phyloP scores from a whole-genome alignment of 495 filamentous ascomycete genomes.

The Aspergillus steynii region DNA sequence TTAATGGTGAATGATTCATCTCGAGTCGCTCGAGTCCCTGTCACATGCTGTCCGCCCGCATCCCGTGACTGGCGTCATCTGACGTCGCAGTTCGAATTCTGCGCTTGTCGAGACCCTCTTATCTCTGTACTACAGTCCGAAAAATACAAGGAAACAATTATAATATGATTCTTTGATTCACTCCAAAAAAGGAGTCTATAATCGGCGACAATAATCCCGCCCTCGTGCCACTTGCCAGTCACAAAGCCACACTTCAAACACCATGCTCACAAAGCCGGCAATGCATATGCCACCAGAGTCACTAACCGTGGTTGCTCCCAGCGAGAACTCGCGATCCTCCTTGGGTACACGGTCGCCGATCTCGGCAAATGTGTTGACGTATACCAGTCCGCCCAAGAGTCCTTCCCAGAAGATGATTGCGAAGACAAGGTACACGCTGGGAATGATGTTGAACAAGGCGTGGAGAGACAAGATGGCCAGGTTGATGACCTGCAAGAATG shows the following conservation, averaged over 20 bases:
- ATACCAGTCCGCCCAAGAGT: slow-evolving; percentile 83
- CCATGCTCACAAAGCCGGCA: slow-evolving; percentile 82
- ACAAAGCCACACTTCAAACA: slow-evolving; percentile 81
- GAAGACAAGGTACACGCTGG: slow-evolving; percentile 81
- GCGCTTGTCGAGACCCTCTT: too few species aligned
- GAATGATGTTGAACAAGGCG: slow-evolving; percentile 74
- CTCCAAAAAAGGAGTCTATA: slow-evolving; percentile 12
- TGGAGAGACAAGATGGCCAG: slow-evolving; percentile 72
- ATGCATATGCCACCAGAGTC: slow-evolving; percentile 90
- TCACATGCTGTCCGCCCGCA: neutral
- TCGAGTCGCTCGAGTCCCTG: neutral
- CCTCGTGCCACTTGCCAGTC: slow-evolving; percentile 76
- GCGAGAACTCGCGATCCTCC: slow-evolving; percentile 83
- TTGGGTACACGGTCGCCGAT: slow-evolving; percentile 76
- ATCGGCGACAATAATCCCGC: slow-evolving; percentile 68
- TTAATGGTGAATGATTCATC: neutral
- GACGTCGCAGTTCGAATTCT: neutral
- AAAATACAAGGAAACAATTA: neutral
- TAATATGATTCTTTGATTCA: neutral
- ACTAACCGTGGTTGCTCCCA: slow-evolving; percentile 87
- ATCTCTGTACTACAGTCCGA: too few species aligned
- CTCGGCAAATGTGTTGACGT: slow-evolving; percentile 93
- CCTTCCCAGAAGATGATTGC: slow-evolving; percentile 93
- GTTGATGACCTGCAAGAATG: slow-evolving; percentile 81
- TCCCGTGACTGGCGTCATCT: slow-evolving; percentile 1